Conservation (phyloP, 495 filamentous ascomycete species). For the Elasticomyces elasticus region DNA sequence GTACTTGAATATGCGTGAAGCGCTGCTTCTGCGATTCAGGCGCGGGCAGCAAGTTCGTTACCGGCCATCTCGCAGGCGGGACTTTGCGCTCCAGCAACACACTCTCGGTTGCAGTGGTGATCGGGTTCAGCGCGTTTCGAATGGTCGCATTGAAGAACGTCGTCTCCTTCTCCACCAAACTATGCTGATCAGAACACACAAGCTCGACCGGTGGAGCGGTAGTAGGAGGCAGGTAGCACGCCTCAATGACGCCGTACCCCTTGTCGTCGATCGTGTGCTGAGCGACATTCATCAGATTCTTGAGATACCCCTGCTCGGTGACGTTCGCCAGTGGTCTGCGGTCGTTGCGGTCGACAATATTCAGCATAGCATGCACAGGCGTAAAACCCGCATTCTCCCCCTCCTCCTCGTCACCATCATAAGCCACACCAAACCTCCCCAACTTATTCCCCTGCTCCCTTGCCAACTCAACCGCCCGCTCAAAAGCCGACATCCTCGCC, state of each 20-base stretch:
- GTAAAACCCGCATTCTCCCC: conserved; percentile 47
- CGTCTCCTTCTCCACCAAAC: conserved; percentile 57
- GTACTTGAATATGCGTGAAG: conserved; percentile 84
- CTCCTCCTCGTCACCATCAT: conserved; percentile 57
- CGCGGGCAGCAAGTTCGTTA: conserved; percentile 55
- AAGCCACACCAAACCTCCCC: conserved; percentile 42
- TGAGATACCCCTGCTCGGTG: conserved; percentile 63
- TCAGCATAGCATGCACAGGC: conserved; percentile 67
- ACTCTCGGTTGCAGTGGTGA: conserved; percentile 56
- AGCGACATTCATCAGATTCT: conserved; percentile 70
- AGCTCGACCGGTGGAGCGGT: conserved; percentile 84
- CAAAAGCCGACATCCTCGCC: conserved; percentile 51
- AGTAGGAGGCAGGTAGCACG: conserved; percentile 61
- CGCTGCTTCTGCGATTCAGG: conserved; percentile 69
- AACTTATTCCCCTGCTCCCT: conserved; percentile 38
- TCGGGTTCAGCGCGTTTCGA: conserved; percentile 63
- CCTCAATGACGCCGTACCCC: conserved; percentile 67
- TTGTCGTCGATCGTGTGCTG: conserved; percentile 52
- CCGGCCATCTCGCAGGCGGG: conserved; percentile 52
- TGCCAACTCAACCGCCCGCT: conserved; percentile 52
- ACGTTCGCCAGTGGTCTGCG: conserved; percentile 56
- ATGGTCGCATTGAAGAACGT: conserved; percentile 68
- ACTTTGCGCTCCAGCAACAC: conserved; percentile 61
- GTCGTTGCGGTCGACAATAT: conserved; percentile 62
- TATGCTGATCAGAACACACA: conserved; percentile 57